phyloP scores from a whole-genome alignment of 768 basidiomycete genomes.

The Suillus bovinus region DNA sequence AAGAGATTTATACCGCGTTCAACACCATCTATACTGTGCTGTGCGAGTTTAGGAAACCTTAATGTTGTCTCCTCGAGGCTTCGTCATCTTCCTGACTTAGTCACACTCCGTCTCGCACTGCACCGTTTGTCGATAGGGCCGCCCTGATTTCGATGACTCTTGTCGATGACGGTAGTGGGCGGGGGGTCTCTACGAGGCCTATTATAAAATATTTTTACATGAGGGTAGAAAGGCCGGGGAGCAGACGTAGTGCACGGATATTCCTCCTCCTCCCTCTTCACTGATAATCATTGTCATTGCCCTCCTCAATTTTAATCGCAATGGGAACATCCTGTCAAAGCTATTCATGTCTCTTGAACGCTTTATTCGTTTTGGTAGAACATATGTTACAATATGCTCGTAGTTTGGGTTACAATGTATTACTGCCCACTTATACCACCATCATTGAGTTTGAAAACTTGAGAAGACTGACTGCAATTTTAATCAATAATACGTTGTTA shows the following conservation, averaged over 20 bases:
- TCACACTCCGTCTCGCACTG: background rate
- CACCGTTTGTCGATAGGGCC: slow-evolving; percentile 9
- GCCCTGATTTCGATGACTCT: slow-evolving; percentile 7
- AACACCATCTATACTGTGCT: slow-evolving; percentile 99
- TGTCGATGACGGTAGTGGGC: slow-evolving; percentile 3
- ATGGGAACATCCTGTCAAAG: background rate
- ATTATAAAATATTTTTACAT: slow-evolving; percentile 26
- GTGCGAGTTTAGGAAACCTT: slow-evolving; percentile 92
- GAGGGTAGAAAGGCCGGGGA: slow-evolving; percentile 31
- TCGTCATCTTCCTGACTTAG: slow-evolving; percentile 6
- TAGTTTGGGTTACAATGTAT: slow-evolving; percentile 1
- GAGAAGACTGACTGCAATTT: no score
- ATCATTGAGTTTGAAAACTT: background rate
- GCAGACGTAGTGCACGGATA: slow-evolving; percentile 40
- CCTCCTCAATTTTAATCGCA: background rate
- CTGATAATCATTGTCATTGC: slow-evolving; percentile 19
- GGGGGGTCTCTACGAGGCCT: no score
- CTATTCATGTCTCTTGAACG: background rate
- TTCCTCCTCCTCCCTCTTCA: slow-evolving; percentile 32
- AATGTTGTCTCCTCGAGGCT: slow-evolving; percentile 20
- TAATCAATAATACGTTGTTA: no score
- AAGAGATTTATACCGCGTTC: slow-evolving; percentile 99
- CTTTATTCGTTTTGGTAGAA: background rate
- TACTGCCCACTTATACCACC: background rate
- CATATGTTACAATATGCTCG: background rate